Conservation (phyloP, 1,139 yeast genomes). For the Meyerozyma smithsonii region DNA sequence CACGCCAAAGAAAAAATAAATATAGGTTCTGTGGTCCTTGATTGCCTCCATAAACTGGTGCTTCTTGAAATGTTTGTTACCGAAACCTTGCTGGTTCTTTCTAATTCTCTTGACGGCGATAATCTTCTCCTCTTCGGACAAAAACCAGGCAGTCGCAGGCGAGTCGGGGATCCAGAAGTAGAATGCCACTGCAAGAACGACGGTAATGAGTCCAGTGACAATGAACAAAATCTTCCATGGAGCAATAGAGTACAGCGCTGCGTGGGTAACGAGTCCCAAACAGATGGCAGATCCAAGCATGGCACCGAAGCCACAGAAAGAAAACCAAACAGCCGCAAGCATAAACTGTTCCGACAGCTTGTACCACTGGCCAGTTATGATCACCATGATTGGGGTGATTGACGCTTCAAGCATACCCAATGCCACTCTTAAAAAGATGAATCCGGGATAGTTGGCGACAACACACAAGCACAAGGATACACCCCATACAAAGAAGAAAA, state of each 20-base stretch:
- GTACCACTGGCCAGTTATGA: slow-evolving; percentile 54
- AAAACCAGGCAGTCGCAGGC: slow-evolving; percentile 46
- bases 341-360: slow-evolving; percentile 45
- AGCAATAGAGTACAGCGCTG: slow-evolving; percentile 15
- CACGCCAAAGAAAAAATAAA: slow-evolving; percentile 35
- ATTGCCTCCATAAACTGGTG: slow-evolving; percentile 55
- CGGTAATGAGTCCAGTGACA: slow-evolving; percentile 44
- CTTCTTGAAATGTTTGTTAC: slow-evolving; percentile 48
- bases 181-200: slow-evolving; percentile 39
- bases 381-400: slow-evolving; percentile 49
- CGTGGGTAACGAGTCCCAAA: slow-evolving; percentile 36
- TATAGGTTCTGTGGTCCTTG: slow-evolving; percentile 37
- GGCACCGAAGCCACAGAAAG: slow-evolving; percentile 48
- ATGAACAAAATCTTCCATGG: slow-evolving; percentile 46
- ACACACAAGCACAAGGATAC: slow-evolving; percentile 37
- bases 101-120: slow-evolving; percentile 22
- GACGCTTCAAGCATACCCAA: slow-evolving; percentile 56
- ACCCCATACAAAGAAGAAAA: slow-evolving; percentile 45
- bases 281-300: slow-evolving; percentile 53
- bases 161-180: slow-evolving; percentile 47
- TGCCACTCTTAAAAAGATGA: slow-evolving; percentile 39
- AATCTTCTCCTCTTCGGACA: slow-evolving; percentile 8
- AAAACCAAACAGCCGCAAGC: slow-evolving; percentile 47
- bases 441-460: slow-evolving; percentile 32
- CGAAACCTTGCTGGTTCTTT: slow-evolving; percentile 51